Percentiles rank a stretch among this genome's conserved stretches.
phyloP scores from a whole-genome alignment of 1,139 yeast genomes.

The Debaryomyces psychrophilus region DNA sequence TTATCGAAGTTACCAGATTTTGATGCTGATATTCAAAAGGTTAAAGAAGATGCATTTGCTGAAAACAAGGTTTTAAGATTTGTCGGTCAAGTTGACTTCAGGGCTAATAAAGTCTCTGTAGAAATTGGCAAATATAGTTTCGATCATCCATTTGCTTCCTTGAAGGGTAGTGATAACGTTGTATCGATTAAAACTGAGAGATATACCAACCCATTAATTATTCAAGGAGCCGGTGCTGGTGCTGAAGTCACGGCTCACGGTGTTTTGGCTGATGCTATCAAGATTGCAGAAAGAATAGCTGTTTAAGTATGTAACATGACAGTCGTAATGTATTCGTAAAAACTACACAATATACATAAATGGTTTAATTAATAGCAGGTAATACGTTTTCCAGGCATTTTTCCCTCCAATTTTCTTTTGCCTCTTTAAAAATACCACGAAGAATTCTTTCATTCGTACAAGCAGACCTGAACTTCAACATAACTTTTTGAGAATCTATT shows the following conservation, averaged over 20 bases:
- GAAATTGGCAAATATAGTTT: constrained; percentile 83
- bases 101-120: constrained; percentile 69
- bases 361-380: constrained; percentile 20
- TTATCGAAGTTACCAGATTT: constrained; percentile 77
- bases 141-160: constrained; percentile 93
- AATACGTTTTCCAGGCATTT: constrained; percentile 24
- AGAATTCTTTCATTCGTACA: constrained; percentile 58
- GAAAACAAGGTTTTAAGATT: constrained; percentile 89
- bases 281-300: constrained; percentile 83
- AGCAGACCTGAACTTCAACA: constrained; percentile 65
- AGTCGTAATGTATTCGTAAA: constrained; percentile 1
- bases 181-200: constrained; percentile 89
- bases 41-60: constrained; percentile 78
- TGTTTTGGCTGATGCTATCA: constrained; percentile 89
- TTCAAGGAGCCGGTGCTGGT: constrained; percentile 99
- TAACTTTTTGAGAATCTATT: constrained; percentile 71
- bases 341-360: constrained; percentile 5
- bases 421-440: constrained; percentile 59
- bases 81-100: constrained; percentile 86
- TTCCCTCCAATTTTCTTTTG: constrained; percentile 51
- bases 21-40: constrained; percentile 75
- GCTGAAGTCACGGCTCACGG: constrained; percentile 99
- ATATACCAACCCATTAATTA: constrained; percentile 87
- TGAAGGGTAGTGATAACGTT: constrained; percentile 95
- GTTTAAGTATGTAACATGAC: constrained; percentile 20